phyloP scores from a whole-genome alignment of 768 basidiomycete species.

The Suillus lakei region DNA sequence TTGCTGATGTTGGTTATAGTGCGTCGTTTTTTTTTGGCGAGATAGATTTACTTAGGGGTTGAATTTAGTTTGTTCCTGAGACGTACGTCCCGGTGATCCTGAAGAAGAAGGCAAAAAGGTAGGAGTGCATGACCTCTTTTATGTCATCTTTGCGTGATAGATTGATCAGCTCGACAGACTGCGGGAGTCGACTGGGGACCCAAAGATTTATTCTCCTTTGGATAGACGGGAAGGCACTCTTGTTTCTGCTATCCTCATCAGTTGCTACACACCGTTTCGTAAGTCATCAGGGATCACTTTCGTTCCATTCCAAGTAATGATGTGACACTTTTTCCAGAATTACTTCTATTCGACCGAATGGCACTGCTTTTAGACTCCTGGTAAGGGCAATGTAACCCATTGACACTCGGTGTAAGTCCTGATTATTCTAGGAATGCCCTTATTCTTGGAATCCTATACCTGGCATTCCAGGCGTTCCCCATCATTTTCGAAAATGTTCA shows the following conservation, averaged over 20 bases:
- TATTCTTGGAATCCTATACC: slow-evolving; percentile 50
- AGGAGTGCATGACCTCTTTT: slow-evolving; percentile 12
- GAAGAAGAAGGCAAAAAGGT: slow-evolving; percentile 63
- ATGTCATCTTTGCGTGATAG: not conserved
- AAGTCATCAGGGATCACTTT: slow-evolving; percentile 27
- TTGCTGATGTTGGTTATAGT: slow-evolving; percentile 56
- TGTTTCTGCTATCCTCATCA: slow-evolving; percentile 51
- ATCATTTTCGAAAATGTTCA: slow-evolving; percentile 53
- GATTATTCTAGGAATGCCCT: slow-evolving; percentile 39
- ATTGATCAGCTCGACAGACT: slow-evolving; percentile 39
- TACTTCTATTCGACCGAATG: slow-evolving; percentile 75
- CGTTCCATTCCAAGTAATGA: not conserved
- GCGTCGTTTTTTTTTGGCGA: slow-evolving; percentile 18
- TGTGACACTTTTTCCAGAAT: slow-evolving; percentile 42
- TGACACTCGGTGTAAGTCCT: slow-evolving; percentile 5
- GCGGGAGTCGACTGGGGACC: slow-evolving; percentile 59
- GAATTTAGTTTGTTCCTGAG: slow-evolving; percentile 67
- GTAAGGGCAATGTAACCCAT: slow-evolving; percentile 39
- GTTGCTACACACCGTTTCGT: slow-evolving; percentile 78
- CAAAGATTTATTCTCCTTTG: slow-evolving; percentile 58
- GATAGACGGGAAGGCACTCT: slow-evolving; percentile 57
- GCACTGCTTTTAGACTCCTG: slow-evolving; percentile 72
- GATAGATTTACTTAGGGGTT: not conserved
- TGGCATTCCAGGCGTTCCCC: slow-evolving; percentile 62
- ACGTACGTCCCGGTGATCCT: slow-evolving; percentile 68